A percentile compares a stretch with the other conserved stretches of the same genome.
Conservation (phyloP, 192 early-diverging fungal genomes). For the Backusella parvicylindrica region DNA sequence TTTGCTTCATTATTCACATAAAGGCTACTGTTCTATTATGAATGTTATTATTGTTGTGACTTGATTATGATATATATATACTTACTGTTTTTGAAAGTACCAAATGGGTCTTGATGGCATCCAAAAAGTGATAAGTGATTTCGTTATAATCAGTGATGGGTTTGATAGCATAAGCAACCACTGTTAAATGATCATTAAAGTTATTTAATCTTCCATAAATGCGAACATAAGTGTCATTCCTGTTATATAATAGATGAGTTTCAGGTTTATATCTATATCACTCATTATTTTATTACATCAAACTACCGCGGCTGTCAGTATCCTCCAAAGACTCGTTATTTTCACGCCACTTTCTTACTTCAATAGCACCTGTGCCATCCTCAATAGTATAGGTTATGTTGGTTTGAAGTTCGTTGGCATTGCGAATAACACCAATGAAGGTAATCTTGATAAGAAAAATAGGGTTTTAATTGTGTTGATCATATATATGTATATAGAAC, state of each 20-base stretch:
- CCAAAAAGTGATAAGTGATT: conserved; percentile 71
- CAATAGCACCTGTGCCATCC: conserved; percentile 78
- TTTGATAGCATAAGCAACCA: conserved; percentile 56
- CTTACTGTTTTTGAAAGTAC: conserved; percentile 41
- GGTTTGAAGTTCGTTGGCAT: conserved; percentile 50
- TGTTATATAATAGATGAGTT: conserved; percentile 19
- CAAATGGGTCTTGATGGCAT: conserved; percentile 64
- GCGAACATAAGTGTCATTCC: conserved; percentile 65
- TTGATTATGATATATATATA: background rate
- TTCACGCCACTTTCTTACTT: conserved; percentile 64
- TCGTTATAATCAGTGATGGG: conserved; percentile 72
- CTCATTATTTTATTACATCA: conserved; percentile 11
- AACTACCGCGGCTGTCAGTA: background rate
- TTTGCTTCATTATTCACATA: background rate
- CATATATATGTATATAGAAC: background rate
- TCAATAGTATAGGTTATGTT: conserved; percentile 68
- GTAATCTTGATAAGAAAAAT: conserved; percentile 53
- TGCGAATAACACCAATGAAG: conserved; percentile 69
- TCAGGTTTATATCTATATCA: background rate
- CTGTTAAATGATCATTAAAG: conserved; percentile 53
- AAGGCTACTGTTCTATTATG: background rate
- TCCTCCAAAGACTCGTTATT: conserved; percentile 29
- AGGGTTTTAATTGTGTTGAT: too few species aligned
- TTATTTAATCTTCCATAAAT: conserved; percentile 66
- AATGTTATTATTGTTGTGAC: background rate